Evolutionary conservation across 2,329 filamentous ascomycete genomes (phyloP).

Genomic region (Dendrostoma leiphaemia): DNA sequence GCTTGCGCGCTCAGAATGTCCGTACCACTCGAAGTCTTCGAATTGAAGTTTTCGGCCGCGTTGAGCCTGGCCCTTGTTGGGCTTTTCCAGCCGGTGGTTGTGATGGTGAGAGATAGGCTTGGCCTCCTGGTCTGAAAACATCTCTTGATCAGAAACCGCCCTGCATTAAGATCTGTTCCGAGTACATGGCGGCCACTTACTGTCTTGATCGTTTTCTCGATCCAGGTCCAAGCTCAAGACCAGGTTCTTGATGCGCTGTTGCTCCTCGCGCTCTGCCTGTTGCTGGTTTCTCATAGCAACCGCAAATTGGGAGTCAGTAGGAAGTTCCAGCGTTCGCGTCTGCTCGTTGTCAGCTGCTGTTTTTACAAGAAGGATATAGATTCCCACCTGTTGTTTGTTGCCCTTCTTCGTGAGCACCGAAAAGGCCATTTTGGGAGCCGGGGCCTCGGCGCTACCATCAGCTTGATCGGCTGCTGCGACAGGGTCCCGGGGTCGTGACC

Average conservation of each 20-base stretch:
- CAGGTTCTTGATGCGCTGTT: slow-evolving; percentile 96
- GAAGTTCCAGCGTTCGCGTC: slow-evolving; percentile 88
- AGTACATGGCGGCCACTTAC: slow-evolving; percentile 51
- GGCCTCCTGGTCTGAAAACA: slow-evolving; percentile 43
- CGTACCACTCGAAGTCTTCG: slow-evolving; percentile 96
- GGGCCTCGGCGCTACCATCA: slow-evolving; percentile 25
- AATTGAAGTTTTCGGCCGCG: slow-evolving; percentile 88
- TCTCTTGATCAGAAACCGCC: background rate
- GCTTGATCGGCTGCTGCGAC: slow-evolving; percentile 36
- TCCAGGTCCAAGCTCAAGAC: slow-evolving; percentile 97
- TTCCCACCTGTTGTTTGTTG: slow-evolving; percentile 82
- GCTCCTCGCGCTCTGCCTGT: slow-evolving; percentile 91
- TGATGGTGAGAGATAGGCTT: slow-evolving; percentile 48
- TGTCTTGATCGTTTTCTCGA: slow-evolving; percentile 75
- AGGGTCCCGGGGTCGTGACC: slow-evolving; percentile 63
- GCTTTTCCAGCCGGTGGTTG: slow-evolving; percentile 53
- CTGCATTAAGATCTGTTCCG: background rate
- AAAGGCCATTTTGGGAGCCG: slow-evolving; percentile 84
- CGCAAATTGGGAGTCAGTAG: slow-evolving; percentile 89
- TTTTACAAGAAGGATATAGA: background rate
- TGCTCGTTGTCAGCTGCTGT: slow-evolving; percentile 34
- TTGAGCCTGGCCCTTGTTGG: slow-evolving; percentile 66
- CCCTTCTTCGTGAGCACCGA: slow-evolving; percentile 93
- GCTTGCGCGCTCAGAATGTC: background rate
- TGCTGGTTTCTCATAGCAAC: slow-evolving; percentile 96